These are phyloP conservation scores for Exophiala sideris DNA, from an alignment of 2,329 filamentous ascomycete genomes.

Conservation along the genomic window DNA sequence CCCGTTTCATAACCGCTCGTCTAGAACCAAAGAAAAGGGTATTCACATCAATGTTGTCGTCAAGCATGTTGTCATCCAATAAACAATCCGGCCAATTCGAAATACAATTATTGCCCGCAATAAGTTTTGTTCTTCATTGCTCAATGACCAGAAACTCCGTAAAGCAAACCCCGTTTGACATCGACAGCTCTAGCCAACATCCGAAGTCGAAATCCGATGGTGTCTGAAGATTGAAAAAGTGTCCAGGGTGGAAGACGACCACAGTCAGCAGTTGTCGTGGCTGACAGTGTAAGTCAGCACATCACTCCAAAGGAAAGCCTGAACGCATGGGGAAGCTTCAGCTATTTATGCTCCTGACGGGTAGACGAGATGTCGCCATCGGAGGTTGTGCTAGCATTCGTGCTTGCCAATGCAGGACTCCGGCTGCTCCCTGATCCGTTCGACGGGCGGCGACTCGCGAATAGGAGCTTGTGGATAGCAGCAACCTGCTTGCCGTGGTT, in stretches of 20 bases:
- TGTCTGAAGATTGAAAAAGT: too few relatives aligned
- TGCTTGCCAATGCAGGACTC: constrained; percentile 63
- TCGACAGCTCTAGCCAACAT: too few relatives aligned
- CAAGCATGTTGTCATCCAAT: constrained; percentile 9
- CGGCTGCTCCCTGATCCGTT: constrained; percentile 55
- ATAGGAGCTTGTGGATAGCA: constrained; percentile 55
- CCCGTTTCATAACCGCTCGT: background rate
- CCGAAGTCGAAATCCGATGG: too few relatives aligned
- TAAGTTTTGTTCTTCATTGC: too few relatives aligned
- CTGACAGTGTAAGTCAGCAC: too few relatives aligned
- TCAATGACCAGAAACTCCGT: too few relatives aligned
- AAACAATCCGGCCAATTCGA: background rate
- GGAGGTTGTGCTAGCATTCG: constrained; percentile 53
- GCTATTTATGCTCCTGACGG: constrained; percentile 2
- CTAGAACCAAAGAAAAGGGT: constrained; percentile 11
- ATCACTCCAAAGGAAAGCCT: too few relatives aligned
- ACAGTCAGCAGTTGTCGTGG: too few relatives aligned
- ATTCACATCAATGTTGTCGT: constrained; percentile 17
- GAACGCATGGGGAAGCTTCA: background rate
- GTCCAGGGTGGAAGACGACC: too few relatives aligned
- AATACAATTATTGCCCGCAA: constrained; percentile 3
- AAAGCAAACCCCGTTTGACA: too few relatives aligned
- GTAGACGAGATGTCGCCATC: constrained; percentile 4
- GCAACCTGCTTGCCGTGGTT: constrained; percentile 65
- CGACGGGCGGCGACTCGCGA: constrained; percentile 61